A percentile compares a stretch with the other conserved stretches of the same genome.
Conservation (phyloP, 345 rosid species). For the Boechera divaricarpa region DNA sequence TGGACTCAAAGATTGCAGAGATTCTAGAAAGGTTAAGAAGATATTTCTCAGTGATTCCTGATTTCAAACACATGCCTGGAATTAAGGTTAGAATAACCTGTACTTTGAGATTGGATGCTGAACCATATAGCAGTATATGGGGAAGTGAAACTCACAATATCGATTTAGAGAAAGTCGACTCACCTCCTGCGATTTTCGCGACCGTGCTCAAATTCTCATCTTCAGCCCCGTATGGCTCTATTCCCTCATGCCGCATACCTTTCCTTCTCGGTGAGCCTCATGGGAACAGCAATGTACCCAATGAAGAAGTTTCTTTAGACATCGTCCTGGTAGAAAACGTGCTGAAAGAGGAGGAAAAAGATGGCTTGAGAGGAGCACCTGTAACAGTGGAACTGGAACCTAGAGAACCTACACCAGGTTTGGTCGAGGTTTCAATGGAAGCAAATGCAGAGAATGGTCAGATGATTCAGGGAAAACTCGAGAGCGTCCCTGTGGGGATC, state of each 20-base stretch:
- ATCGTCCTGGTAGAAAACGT: conserved; percentile 55
- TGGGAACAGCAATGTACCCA: conserved; percentile 37
- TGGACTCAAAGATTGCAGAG: conserved; percentile 85
- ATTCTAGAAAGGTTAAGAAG: conserved; percentile 69
- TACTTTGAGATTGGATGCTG: conserved; percentile 80
- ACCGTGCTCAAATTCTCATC: conserved; percentile 92
- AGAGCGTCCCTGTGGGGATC: conserved; percentile 73
- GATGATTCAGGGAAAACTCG: conserved; percentile 77
- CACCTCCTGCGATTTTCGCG: conserved; percentile 79
- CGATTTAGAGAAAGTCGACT: conserved; percentile 54
- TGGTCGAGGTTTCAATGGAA: conserved; percentile 85
- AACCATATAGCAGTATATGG: conserved; percentile 62
- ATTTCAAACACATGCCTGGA: conserved; percentile 76
- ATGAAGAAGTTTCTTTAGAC: conserved; percentile 52
- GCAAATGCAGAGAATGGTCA: conserved; percentile 85
- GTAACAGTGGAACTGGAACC: conserved; percentile 78
- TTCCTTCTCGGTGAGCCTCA: conserved; percentile 84
- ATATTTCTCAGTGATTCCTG: conserved; percentile 88
- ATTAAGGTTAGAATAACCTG: conserved; percentile 76
- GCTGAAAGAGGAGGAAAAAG: conserved; percentile 52
- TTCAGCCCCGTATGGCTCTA: conserved; percentile 82
- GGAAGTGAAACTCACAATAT: conserved; percentile 52
- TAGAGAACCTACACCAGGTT: conserved; percentile 89
- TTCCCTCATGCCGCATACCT: conserved; percentile 76
- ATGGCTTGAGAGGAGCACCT: conserved; percentile 57